These are phyloP conservation scores for Dipteronia dyeriana DNA, from an alignment of 345 rosid genomes.

Conservation along the genomic window DNA sequence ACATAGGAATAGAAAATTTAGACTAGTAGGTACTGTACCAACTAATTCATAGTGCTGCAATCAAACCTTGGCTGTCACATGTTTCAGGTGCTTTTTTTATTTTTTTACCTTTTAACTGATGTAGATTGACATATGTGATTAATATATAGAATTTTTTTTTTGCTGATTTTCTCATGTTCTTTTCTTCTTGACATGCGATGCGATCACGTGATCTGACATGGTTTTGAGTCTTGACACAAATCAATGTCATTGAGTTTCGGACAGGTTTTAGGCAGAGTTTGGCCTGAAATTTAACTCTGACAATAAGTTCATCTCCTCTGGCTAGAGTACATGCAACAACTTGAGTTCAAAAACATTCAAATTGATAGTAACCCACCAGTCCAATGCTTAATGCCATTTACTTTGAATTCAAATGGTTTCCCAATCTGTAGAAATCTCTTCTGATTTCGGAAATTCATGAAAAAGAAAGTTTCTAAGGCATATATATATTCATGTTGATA, in stretches of 20 bases:
- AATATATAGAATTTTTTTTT: not conserved
- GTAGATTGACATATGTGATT: not conserved
- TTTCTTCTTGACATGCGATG: not conserved
- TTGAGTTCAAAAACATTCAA: not conserved
- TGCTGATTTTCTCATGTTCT: not conserved
- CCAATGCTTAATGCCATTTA: not conserved
- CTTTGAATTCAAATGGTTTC: not conserved
- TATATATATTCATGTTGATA: no score
- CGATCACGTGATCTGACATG: slow-evolving; percentile 15
- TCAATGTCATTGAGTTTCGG: not conserved
- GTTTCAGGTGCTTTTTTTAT: not conserved
- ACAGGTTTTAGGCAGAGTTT: not conserved
- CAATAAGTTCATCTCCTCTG: not conserved
- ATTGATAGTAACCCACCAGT: not conserved
- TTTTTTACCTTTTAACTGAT: not conserved
- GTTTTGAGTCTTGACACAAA: not conserved
- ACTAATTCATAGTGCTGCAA: not conserved
- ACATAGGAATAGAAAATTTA: not conserved
- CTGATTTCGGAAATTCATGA: no score
- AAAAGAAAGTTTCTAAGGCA: no score
- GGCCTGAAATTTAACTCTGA: not conserved
- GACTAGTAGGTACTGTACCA: not conserved
- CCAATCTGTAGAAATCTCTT: not conserved
- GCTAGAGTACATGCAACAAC: no score
- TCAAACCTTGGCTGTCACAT: not conserved